A percentile compares a stretch with the other conserved stretches of the same genome.
These are phyloP conservation scores for Calonectria pauciramosa DNA, from an alignment of 2,329 filamentous ascomycete species.

Conservation along the genomic window DNA sequence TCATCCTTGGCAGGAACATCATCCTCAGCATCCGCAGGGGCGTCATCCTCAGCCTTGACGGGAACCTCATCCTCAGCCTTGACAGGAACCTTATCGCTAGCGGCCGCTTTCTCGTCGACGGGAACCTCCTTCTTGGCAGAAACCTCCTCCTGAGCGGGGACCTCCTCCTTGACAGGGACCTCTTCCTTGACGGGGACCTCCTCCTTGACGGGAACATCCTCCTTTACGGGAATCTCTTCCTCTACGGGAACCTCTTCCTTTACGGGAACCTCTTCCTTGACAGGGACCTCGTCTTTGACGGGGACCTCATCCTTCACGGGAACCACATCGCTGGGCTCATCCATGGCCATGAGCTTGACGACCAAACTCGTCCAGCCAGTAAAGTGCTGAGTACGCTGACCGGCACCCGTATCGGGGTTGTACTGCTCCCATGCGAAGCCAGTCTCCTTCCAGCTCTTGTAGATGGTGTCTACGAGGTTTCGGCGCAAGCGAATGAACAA, in stretches of 20 bases:
- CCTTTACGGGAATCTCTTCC: neutral
- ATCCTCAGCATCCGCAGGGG: constrained; percentile 18
- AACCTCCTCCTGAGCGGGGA: neutral
- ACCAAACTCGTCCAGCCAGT: constrained; percentile 99
- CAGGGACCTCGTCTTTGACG: neutral
- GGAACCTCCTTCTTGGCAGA: neutral
- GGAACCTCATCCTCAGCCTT: neutral
- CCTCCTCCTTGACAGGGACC: neutral
- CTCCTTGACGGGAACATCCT: neutral
- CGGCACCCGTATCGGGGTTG: constrained; percentile 89
- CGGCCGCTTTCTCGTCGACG: neutral
- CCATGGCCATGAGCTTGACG: constrained; percentile 97
- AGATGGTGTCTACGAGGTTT: constrained; percentile 92
- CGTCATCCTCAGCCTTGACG: neutral
- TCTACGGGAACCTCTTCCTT: neutral
- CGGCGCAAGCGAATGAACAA: constrained; percentile 83
- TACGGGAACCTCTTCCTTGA: neutral
- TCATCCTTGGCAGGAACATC: constrained; percentile 59
- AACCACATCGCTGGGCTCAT: constrained; percentile 67
- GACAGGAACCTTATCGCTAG: neutral
- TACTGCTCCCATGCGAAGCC: constrained; percentile 99
- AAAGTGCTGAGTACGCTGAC: constrained; percentile 98
- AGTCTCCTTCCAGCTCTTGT: constrained; percentile 87
- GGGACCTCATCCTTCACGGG: constrained; percentile 59
- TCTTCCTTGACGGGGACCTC: neutral